These are phyloP conservation scores for Thraustochytrium striatum DNA, from an alignment of 352 stramenopile species.

Conservation along the genomic window DNA sequence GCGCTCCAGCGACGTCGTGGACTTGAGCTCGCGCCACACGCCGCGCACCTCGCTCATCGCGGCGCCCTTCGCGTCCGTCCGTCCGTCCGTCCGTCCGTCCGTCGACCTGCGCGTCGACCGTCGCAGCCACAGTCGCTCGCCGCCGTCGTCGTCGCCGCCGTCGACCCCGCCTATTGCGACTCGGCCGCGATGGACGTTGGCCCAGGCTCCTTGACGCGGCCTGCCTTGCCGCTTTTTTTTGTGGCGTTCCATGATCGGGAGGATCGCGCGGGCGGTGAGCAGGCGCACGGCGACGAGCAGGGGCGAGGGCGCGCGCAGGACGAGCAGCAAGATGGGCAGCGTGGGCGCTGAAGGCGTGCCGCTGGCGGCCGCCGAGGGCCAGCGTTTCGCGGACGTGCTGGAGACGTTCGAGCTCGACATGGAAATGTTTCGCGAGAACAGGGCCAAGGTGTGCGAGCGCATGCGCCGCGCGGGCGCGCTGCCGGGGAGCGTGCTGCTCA, in stretches of 20 bases:
- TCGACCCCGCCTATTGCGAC: no score
- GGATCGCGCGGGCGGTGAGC: neutral
- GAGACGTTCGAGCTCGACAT: conserved; percentile 50
- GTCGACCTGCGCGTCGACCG: neutral
- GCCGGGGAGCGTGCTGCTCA: conserved; percentile 41
- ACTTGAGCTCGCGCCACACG: neutral
- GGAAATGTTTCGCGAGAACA: conserved; percentile 51
- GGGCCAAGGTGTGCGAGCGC: conserved; percentile 44
- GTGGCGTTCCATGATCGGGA: no score
- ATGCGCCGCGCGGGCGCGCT: conserved; percentile 11
- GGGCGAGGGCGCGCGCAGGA: neutral
- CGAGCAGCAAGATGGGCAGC: neutral
- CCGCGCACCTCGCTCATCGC: neutral
- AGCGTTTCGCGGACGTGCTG: neutral
- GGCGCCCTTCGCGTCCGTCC: no score
- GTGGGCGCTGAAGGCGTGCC: neutral
- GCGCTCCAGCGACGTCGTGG: neutral
- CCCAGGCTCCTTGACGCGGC: no score
- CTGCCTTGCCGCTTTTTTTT: no score
- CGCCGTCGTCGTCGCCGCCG: no score
- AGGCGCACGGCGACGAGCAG: neutral
- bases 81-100: no score
- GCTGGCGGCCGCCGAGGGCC: neutral
- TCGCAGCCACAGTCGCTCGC: no score
- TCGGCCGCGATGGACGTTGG: no score